Evolutionary conservation across 2,329 filamentous ascomycete species (phyloP).

Genomic region (Nemania sp.): DNA sequence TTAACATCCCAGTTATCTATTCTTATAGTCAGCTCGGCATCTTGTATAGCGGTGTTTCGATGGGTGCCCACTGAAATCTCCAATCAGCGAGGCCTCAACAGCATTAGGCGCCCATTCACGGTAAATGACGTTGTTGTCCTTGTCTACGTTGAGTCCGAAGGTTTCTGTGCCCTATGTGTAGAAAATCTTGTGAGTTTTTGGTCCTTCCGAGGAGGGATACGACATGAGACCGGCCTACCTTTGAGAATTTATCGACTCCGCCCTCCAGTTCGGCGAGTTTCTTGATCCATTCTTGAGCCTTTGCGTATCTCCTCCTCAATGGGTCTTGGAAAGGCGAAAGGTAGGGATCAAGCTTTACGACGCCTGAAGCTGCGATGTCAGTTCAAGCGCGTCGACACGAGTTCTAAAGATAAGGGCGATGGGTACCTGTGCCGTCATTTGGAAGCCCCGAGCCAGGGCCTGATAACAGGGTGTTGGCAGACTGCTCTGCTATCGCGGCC

Average conservation of each 20-base stretch:
- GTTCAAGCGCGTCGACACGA: conserved; percentile 12
- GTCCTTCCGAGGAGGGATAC: not conserved
- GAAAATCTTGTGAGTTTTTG: conserved; percentile 13
- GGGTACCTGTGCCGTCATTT: conserved; percentile 72
- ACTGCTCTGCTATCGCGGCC: conserved; percentile 45
- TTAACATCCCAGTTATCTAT: conserved; percentile 83
- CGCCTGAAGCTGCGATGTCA: conserved; percentile 59
- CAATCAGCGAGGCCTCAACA: conserved; percentile 79
- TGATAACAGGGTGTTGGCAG: conserved; percentile 50
- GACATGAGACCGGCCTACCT: conserved; percentile 55
- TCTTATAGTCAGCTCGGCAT: conserved; percentile 36
- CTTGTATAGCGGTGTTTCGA: not conserved
- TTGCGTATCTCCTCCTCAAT: conserved; percentile 75
- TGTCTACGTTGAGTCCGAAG: conserved; percentile 81
- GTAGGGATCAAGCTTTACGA: conserved; percentile 86
- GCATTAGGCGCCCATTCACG: conserved; percentile 97
- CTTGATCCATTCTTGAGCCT: conserved; percentile 85
- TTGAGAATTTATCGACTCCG: conserved; percentile 88
- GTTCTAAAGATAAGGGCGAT: not conserved
- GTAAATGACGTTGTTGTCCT: conserved; percentile 85
- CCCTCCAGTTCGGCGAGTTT: conserved; percentile 83
- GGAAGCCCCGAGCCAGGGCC: conserved; percentile 50
- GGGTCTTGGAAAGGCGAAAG: conserved; percentile 81
- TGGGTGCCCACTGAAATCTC: conserved; percentile 80
- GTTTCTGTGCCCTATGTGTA: conserved; percentile 74